Evolutionary conservation across 495 filamentous ascomycete species (phyloP).

Genomic region (Podospora pseudocomata): DNA sequence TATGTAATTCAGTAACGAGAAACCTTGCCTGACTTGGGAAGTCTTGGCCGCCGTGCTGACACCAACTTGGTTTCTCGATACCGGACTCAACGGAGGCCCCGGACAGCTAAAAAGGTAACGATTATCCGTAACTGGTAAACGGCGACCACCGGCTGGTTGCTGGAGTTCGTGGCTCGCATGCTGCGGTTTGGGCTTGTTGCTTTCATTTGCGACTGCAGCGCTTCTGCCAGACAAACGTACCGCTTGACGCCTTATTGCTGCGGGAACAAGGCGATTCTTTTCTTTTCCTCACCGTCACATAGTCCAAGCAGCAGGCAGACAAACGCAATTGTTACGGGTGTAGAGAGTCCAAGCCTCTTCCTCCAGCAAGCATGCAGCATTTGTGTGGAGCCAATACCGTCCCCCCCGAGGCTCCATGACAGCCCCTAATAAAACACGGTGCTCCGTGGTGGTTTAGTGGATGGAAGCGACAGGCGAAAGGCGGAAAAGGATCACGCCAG

Average conservation of each 20-base stretch:
- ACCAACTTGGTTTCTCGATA: neutral
- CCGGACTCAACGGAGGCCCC: neutral
- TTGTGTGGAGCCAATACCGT: neutral
- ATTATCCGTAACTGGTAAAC: neutral
- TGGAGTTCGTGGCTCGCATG: neutral
- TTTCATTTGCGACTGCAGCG: neutral
- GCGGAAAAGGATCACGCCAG: constrained; percentile 2
- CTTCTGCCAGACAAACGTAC: neutral
- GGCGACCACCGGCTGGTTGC: neutral
- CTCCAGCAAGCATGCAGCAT: neutral
- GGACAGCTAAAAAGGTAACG: neutral
- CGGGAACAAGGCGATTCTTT: neutral
- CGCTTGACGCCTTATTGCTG: neutral
- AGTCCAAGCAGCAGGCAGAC: constrained; percentile 1
- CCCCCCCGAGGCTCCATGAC: neutral
- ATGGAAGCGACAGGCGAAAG: constrained; percentile 2
- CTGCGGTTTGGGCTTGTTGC: constrained; percentile 2
- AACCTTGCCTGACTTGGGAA: constrained; percentile 3
- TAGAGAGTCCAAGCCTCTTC: neutral
- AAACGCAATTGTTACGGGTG: constrained; percentile 3
- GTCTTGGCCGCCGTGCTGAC: constrained; percentile 23
- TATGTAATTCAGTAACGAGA: neutral
- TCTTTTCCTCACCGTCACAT: neutral
- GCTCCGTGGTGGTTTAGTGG: neutral
- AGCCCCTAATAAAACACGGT: neutral